These are phyloP conservation scores for Selaginella tamariscina DNA, from an alignment of 75 land plant genomes.

Conservation along the genomic window DNA sequence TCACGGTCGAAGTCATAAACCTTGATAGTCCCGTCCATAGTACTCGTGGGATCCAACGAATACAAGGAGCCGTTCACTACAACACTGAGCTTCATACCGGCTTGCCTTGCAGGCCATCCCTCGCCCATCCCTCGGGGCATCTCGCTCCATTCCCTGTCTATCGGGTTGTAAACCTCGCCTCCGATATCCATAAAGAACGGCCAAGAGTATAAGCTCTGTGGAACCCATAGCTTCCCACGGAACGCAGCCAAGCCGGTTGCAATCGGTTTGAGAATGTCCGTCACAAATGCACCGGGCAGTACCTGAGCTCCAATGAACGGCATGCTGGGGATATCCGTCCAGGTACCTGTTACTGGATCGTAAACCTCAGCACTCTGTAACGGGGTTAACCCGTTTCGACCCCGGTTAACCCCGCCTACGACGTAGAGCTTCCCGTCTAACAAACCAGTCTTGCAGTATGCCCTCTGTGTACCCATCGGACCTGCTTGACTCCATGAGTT, in stretches of 20 bases:
- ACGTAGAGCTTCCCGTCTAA: conserved; percentile 80
- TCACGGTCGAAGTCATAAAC: conserved; percentile 75
- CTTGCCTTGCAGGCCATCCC: conserved; percentile 95
- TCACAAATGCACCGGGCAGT: conserved; percentile 65
- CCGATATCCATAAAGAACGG: conserved; percentile 98
- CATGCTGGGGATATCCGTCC: conserved; percentile 75
- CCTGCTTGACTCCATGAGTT: conserved; percentile 64
- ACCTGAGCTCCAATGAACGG: conserved; percentile 75
- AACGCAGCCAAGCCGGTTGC: conserved; percentile 91
- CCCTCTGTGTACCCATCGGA: conserved; percentile 69
- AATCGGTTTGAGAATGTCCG: conserved; percentile 92
- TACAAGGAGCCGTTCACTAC: conserved; percentile 76
- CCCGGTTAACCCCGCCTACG: conserved; percentile 84
- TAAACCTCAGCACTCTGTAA: conserved; percentile 87
- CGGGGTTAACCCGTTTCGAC: conserved; percentile 70
- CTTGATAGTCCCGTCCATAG: conserved; percentile 70
- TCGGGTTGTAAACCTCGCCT: conserved; percentile 87
- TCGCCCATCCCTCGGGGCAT: conserved; percentile 98
- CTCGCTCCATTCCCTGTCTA: conserved; percentile 54
- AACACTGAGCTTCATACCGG: conserved; percentile 82
- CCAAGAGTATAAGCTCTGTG: conserved; percentile 95
- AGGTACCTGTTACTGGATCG: conserved; percentile 58
- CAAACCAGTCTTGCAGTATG: conserved; percentile 82
- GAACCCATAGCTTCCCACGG: conserved; percentile 66
- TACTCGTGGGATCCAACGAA: conserved; percentile 81